Evolutionary conservation across 345 rosid genomes (phyloP).

Genomic region (Moringa oleifera): DNA sequence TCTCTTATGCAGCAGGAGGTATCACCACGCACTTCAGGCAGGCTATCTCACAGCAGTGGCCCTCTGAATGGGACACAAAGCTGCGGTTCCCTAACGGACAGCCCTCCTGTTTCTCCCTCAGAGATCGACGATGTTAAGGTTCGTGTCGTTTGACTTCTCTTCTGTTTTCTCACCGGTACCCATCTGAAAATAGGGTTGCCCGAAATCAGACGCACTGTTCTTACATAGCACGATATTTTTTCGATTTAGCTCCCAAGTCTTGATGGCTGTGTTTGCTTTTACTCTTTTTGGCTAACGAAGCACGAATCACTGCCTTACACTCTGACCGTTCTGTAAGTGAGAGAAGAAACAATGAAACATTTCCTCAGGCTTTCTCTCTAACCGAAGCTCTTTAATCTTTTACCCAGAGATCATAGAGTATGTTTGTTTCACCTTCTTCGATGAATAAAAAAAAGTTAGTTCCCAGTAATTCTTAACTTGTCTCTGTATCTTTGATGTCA

Average conservation of each 20-base stretch:
- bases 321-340: slow-evolving; percentile 21
- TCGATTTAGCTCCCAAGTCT: slow-evolving; percentile 9
- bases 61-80: slow-evolving; percentile 43
- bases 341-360: slow-evolving; percentile 8
- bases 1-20: slow-evolving; percentile 79
- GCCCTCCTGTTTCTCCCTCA: slow-evolving; percentile 95
- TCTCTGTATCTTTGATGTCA: too few species aligned
- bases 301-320: slow-evolving; percentile 27
- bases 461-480: background rate
- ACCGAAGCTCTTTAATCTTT: slow-evolving; percentile 26
- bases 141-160: slow-evolving; percentile 7
- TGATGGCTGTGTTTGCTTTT: slow-evolving; percentile 11
- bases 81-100: slow-evolving; percentile 76
- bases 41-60: slow-evolving; percentile 86
- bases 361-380: slow-evolving; percentile 52
- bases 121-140: slow-evolving; percentile 80
- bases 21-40: slow-evolving; percentile 80
- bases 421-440: slow-evolving; percentile 13
- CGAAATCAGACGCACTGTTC: background rate
- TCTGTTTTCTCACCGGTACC: background rate
- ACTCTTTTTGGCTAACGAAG: slow-evolving; percentile 14
- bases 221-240: slow-evolving; percentile 9
- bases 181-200: background rate
- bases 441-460: background rate
- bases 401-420: slow-evolving; percentile 22